A percentile compares a stretch with the other conserved stretches of the same genome.
These are phyloP conservation scores for Prunus fruticosa DNA, from an alignment of 306 rosid species.

Conservation along the genomic window DNA sequence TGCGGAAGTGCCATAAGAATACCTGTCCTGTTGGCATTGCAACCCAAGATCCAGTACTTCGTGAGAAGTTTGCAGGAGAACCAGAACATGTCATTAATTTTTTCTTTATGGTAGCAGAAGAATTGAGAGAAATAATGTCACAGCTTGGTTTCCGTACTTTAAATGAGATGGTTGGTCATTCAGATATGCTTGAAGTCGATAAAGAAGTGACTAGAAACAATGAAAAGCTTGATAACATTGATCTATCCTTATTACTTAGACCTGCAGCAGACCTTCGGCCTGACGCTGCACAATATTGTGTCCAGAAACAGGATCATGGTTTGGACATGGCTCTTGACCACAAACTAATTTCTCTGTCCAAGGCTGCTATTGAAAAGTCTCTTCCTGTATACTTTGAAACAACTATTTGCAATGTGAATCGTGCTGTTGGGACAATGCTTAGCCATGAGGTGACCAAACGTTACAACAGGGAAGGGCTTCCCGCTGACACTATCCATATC, in stretches of 20 bases:
- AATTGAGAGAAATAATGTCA: slow-evolving; percentile 93
- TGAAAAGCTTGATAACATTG: slow-evolving; percentile 84
- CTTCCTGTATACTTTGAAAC: slow-evolving; percentile 88
- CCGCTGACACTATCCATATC: slow-evolving; percentile 82
- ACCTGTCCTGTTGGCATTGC: slow-evolving; percentile 99
- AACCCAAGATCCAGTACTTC: slow-evolving; percentile 97
- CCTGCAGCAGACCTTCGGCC: slow-evolving; percentile 96
- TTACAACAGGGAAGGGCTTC: slow-evolving; percentile 83
- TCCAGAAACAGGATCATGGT: slow-evolving; percentile 92
- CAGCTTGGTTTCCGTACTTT: slow-evolving; percentile 76
- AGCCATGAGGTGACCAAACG: slow-evolving; percentile 95
- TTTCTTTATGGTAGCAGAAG: slow-evolving; percentile 97
- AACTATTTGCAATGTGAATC: slow-evolving; percentile 68
- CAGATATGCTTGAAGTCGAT: slow-evolving; percentile 94
- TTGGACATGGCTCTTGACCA: slow-evolving; percentile 93
- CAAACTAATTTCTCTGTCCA: slow-evolving; percentile 62
- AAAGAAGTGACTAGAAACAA: slow-evolving; percentile 71
- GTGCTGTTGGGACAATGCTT: slow-evolving; percentile 99
- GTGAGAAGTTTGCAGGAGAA: slow-evolving; percentile 99
- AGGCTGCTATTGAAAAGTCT: slow-evolving; percentile 79
- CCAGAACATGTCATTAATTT: slow-evolving; percentile 97
- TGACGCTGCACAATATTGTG: slow-evolving; percentile 89
- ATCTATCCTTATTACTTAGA: slow-evolving; percentile 79
- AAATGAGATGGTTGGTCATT: slow-evolving; percentile 93
- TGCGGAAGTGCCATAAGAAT: slow-evolving; percentile 98